These are phyloP conservation scores for Xerocomus spinulosus DNA, from an alignment of 768 basidiomycete genomes.

Conservation along the genomic window DNA sequence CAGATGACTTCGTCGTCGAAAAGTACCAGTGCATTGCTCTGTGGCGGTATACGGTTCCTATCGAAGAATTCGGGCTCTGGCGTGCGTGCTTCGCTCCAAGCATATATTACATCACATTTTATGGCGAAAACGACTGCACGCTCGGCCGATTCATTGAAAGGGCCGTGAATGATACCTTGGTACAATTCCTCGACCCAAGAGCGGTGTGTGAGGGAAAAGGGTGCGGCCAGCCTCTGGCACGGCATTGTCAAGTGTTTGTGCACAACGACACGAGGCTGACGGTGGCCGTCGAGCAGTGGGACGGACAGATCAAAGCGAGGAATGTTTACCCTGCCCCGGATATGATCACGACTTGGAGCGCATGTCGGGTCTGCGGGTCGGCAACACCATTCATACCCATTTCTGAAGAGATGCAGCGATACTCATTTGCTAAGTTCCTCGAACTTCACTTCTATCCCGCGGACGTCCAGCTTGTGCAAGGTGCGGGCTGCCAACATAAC, in stretches of 20 bases:
- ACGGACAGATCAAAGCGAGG: conserved; percentile 65
- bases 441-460: conserved; percentile 96
- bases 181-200: conserved; percentile 67
- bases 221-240: conserved; percentile 74
- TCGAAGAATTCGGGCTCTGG: conserved; percentile 58
- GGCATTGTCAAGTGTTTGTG: conserved; percentile 87
- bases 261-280: conserved; percentile 82
- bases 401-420: conserved; percentile 87
- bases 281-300: conserved; percentile 87
- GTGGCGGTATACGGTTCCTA: conserved; percentile 76
- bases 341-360: conserved; percentile 86
- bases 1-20: conserved; percentile 83
- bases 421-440: conserved; percentile 94
- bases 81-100: conserved; percentile 75
- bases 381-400: conserved; percentile 86
- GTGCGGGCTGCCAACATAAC: conserved; percentile 90
- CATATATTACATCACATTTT: conserved; percentile 76
- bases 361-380: conserved; percentile 72
- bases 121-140: conserved; percentile 89
- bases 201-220: conserved; percentile 79
- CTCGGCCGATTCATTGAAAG: conserved; percentile 92
- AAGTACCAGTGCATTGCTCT: conserved; percentile 88
- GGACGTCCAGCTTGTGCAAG: conserved; percentile 77
- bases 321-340: conserved; percentile 60
- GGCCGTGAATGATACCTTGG: conserved; percentile 61